These are phyloP conservation scores for Pseudomonodictys pantanalensis DNA, from an alignment of 495 filamentous ascomycete genomes.

Conservation along the genomic window DNA sequence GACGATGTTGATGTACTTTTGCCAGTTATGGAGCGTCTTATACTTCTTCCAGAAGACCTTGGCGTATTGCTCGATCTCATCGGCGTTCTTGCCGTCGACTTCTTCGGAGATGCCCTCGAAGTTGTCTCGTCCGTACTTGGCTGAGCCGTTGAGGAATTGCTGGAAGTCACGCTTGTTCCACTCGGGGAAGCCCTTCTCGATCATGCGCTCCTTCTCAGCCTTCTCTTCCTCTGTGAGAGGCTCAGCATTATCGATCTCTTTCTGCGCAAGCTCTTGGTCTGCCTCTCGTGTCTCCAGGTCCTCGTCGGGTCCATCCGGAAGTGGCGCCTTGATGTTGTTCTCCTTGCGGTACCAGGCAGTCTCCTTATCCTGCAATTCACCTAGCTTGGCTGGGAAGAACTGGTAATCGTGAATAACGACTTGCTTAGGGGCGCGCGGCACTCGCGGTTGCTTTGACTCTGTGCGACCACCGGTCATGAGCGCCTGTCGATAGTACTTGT, in stretches of 20 bases:
- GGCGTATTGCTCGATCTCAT: constrained; percentile 85
- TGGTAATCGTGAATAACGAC: constrained; percentile 92
- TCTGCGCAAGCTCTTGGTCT: constrained; percentile 82
- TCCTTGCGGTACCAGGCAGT: constrained; percentile 95
- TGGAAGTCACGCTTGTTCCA: constrained; percentile 99
- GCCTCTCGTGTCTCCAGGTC: constrained; percentile 79
- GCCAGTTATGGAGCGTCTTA: constrained; percentile 80
- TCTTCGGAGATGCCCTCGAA: constrained; percentile 83
- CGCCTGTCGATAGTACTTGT: constrained; percentile 96
- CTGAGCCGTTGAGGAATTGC: constrained; percentile 92
- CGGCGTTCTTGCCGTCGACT: constrained; percentile 81
- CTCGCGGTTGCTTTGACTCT: constrained; percentile 87
- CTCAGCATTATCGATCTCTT: constrained; percentile 86
- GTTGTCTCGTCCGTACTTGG: constrained; percentile 82
- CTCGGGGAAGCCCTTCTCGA: constrained; percentile 79
- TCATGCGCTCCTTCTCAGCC: constrained; percentile 73
- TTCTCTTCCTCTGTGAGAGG: constrained; percentile 88
- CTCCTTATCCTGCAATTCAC: constrained; percentile 91
- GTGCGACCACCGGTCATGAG: constrained; percentile 80
- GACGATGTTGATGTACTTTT: constrained; percentile 81
- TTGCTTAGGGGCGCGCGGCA: constrained; percentile 94
- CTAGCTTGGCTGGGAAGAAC: constrained; percentile 81
- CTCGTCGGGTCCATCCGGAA: constrained; percentile 80
- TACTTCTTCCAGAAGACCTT: constrained; percentile 93
- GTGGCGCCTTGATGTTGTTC: constrained; percentile 85